A percentile compares a stretch with the other conserved stretches of the same genome.
These are phyloP conservation scores for Penicillium griseofulvum DNA, from an alignment of 2,329 filamentous ascomycete species.

Conservation along the genomic window DNA sequence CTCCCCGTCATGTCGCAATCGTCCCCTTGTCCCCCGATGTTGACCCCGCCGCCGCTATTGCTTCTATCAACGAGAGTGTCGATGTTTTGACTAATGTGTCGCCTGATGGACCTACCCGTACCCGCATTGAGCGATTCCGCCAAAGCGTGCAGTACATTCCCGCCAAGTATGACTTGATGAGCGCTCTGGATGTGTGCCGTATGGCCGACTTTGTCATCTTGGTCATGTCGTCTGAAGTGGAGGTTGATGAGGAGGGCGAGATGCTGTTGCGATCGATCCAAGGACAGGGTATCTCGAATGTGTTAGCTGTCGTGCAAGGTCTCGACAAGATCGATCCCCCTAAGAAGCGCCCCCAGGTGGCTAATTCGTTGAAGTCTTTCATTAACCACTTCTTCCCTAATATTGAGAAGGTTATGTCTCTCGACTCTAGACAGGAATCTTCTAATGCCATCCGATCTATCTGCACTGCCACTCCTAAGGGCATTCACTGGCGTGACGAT, in stretches of 20 bases:
- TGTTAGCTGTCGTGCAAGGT: conserved; percentile 80
- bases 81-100: conserved; percentile 69
- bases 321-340: conserved; percentile 74
- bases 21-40: conserved; percentile 76
- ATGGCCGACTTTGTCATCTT: conserved; percentile 90
- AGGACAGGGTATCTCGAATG: conserved; percentile 89
- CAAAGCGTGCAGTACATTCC: conserved; percentile 87
- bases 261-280: conserved; percentile 82
- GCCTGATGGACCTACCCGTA: conserved; percentile 58
- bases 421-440: conserved; percentile 87
- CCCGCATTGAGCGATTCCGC: conserved; percentile 85
- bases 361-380: conserved; percentile 83
- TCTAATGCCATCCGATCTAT: conserved; percentile 86
- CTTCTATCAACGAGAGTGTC: conserved; percentile 71
- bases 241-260: conserved; percentile 76
- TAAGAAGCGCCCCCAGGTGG: conserved; percentile 73
- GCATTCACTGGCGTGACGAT: conserved; percentile 91
- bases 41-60: conserved; percentile 65
- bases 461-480: conserved; percentile 89
- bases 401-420: conserved; percentile 83
- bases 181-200: conserved; percentile 79
- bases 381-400: conserved; percentile 93
- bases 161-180: conserved; percentile 68
- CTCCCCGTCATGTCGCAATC: conserved; percentile 82
- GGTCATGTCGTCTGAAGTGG: conserved; percentile 74